Evolutionary conservation across 2,329 filamentous ascomycete genomes (phyloP).

Genomic region (Neocatenulostroma microsporum): DNA sequence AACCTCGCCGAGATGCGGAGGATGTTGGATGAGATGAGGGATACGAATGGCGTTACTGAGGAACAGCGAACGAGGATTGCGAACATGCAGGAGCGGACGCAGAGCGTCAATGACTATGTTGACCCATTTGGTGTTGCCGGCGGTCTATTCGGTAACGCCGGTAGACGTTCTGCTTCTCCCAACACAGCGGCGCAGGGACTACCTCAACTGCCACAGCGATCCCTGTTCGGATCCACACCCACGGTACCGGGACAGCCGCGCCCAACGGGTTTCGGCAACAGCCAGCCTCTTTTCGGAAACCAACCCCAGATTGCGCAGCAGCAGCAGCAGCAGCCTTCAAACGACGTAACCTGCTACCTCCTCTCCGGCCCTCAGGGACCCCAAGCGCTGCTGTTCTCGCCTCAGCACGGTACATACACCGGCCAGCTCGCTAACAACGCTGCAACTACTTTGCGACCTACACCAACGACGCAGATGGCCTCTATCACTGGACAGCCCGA

Average conservation of each 20-base stretch:
- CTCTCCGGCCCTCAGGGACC: conserved; percentile 40
- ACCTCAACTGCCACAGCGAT: neutral
- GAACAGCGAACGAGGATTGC: conserved; percentile 17
- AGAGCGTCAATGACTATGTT: conserved; percentile 24
- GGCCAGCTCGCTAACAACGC: conserved; percentile 1
- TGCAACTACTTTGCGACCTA: neutral
- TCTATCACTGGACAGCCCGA: conserved; percentile 1
- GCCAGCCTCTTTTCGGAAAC: too few species aligned
- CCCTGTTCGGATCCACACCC: too few species aligned
- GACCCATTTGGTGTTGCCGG: conserved; percentile 16
- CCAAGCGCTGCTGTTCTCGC: conserved; percentile 38
- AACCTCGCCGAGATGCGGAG: conserved; percentile 26
- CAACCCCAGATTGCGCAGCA: conserved; percentile 6
- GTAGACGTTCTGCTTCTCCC: conserved; percentile 3
- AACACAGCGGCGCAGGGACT: neutral
- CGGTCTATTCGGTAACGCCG: neutral
- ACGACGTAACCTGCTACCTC: conserved; percentile 33
- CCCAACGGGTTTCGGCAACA: too few species aligned
- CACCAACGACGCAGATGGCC: neutral
- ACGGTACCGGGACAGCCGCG: too few species aligned
- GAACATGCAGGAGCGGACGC: conserved; percentile 17
- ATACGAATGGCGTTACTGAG: conserved; percentile 11
- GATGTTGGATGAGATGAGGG: conserved; percentile 23
- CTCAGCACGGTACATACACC: conserved; percentile 26
- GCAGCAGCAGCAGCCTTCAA: conserved; percentile 15